Base-by-base conservation (phyloP, 257 asterid species). In the Ilex asprella region DNA sequence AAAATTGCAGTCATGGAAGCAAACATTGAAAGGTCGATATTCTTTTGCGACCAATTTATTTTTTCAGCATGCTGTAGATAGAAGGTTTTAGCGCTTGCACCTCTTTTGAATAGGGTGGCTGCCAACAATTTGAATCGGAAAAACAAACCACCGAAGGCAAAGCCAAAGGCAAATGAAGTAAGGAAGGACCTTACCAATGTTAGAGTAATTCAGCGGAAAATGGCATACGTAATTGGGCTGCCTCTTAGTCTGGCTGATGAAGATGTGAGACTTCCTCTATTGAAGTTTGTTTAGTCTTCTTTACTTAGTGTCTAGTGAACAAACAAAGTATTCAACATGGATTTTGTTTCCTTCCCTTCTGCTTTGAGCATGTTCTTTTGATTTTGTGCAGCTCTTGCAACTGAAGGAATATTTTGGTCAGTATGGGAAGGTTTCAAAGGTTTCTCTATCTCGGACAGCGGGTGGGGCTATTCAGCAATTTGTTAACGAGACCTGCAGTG, bases 221-320 rank as follows among this genome's bases (percentile, higher is more conserved):
- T 91, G 94, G 95, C 94, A 7, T 88, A 91, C 73, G 95, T 91
- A 64, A 85, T 85, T 59, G 98, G 98, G 66, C 80, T 91, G 59
- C 98, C 98, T 56, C 95, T 86, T 66, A 79, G 80, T 67, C 84
- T 91, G 62, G 98, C 97, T 54, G 91, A 88, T 78, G 98, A 91
- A 89, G 85, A 86, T 74, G 98, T 91, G 76, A 29, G 84, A 43
- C 69, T 60, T 53, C 67, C 66, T 67, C 70, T 62, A 67, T 49
- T 59, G 41, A 30, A 4, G 54, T 49, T 49, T n/a, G 3, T 49
- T 49, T 49, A 49, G 54, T 49, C 16, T 0, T 12, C 14, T n/a
- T 49, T n/a, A 11, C 16, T 49, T n/a, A 6, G 10, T 29, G 31
- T 51, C 49, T 55, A 39, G 68, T 63, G 58, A 60, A 43, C 31